phyloP scores from a whole-genome alignment of 768 basidiomycete genomes.

The Lyophyllum decastes region DNA sequence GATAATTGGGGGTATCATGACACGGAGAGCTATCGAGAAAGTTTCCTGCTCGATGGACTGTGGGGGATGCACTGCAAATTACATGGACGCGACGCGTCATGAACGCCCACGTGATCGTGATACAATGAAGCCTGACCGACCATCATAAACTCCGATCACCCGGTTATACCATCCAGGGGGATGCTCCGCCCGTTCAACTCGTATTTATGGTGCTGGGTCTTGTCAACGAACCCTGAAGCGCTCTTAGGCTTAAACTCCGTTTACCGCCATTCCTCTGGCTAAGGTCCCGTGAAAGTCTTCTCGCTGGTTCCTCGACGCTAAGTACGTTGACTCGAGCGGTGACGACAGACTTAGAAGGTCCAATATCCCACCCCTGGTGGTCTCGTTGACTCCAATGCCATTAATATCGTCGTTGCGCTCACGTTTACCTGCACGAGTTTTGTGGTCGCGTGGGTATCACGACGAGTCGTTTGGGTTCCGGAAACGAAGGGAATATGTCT shows the following conservation, averaged over 20 bases:
- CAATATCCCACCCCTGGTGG: background rate
- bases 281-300: background rate
- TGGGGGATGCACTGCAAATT: too few species aligned
- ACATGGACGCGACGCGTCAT: background rate
- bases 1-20: too few species aligned
- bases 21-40: too few species aligned
- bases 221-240: background rate
- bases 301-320: background rate
- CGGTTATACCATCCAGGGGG: background rate
- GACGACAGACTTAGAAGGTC: background rate
- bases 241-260: background rate
- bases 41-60: too few species aligned
- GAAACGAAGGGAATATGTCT: slow-evolving; percentile 57
- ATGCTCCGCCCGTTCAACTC: slow-evolving; percentile 4
- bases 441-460: slow-evolving; percentile 49
- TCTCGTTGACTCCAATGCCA: background rate
- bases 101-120: background rate
- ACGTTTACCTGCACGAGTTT: background rate
- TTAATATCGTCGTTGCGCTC: slow-evolving; percentile 1
- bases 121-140: background rate
- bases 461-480: slow-evolving; percentile 83
- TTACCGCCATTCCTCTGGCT: background rate
- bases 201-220: background rate
- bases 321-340: background rate
- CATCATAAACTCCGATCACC: background rate